A percentile compares a stretch with the other conserved stretches of the same genome.
These are phyloP conservation scores for Fibroporia radiculosa DNA, from an alignment of 768 basidiomycete species.

Conservation along the genomic window DNA sequence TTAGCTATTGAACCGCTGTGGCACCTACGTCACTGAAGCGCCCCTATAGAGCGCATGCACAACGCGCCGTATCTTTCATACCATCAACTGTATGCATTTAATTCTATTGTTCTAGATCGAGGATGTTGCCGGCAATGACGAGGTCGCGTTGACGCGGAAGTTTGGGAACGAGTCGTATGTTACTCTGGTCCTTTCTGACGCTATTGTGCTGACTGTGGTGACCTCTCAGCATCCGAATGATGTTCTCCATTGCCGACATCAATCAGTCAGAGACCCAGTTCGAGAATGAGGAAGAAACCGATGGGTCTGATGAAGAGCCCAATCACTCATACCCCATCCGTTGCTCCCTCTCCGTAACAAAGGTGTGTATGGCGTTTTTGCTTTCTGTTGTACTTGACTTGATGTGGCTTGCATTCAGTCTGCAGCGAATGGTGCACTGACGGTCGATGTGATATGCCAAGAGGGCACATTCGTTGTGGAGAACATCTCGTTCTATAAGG, in stretches of 20 bases:
- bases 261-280: conserved; percentile 29
- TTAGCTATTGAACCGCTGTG: too few species aligned
- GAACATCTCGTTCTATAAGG: conserved; percentile 81
- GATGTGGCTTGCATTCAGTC: conserved; percentile 28
- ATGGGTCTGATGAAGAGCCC: conserved; percentile 25
- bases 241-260: conserved; percentile 91
- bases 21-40: too few species aligned
- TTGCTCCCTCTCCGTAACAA: conserved; percentile 76
- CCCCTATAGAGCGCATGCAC: too few species aligned
- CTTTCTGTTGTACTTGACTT: background rate
- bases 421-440: conserved; percentile 55
- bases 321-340: conserved; percentile 61
- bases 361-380: conserved; percentile 36
- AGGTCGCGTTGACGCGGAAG: conserved; percentile 71
- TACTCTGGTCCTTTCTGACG: background rate
- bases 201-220: background rate
- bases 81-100: background rate
- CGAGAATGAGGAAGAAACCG: conserved; percentile 31
- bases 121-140: conserved; percentile 67
- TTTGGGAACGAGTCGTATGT: conserved; percentile 89
- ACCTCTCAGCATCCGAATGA: conserved; percentile 62
- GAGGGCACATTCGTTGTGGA: conserved; percentile 81
- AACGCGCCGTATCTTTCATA: background rate
- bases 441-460: conserved; percentile 71
- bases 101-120: conserved; percentile 41